Evolutionary conservation across 257 asterid species (phyloP).

Genomic region (Solanum paucissectum): DNA sequence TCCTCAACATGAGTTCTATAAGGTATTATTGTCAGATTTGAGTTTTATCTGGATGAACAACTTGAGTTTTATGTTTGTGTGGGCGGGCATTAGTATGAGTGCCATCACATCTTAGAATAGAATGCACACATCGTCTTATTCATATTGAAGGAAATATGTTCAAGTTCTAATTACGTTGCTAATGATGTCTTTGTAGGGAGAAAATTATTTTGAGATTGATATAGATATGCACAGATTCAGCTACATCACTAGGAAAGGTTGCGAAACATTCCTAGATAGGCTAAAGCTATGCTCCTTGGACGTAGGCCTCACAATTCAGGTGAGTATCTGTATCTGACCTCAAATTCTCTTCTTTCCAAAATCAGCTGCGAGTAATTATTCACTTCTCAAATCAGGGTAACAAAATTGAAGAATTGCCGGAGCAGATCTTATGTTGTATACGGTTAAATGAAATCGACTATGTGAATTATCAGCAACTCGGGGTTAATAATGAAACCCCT

Average conservation of each 20-base stretch:
- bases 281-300: constrained; percentile 71
- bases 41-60: not conserved
- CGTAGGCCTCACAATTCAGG: constrained; percentile 93
- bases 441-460: constrained; percentile 76
- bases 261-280: constrained; percentile 63
- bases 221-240: constrained; percentile 94
- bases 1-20: constrained; percentile 85
- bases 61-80: not conserved
- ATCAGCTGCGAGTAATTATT: not conserved
- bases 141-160: not conserved
- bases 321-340: constrained; percentile 15
- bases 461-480: constrained; percentile 56
- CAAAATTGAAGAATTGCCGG: constrained; percentile 88
- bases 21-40: constrained; percentile 15
- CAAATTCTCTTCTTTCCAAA: not conserved
- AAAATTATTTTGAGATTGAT: constrained; percentile 78
- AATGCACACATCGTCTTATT: not conserved
- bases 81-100: not conserved
- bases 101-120: not conserved
- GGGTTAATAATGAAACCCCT: constrained; percentile 27
- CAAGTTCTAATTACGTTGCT: not conserved
- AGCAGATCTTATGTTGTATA: constrained; percentile 78
- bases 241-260: constrained; percentile 83
- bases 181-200: constrained; percentile 39
- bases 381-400: constrained; percentile 49